Evolutionary conservation across 352 stramenopile species (phyloP), one percentile per base, ranked within the genome.

Genomic region (Pythium folliculosum): DNA sequence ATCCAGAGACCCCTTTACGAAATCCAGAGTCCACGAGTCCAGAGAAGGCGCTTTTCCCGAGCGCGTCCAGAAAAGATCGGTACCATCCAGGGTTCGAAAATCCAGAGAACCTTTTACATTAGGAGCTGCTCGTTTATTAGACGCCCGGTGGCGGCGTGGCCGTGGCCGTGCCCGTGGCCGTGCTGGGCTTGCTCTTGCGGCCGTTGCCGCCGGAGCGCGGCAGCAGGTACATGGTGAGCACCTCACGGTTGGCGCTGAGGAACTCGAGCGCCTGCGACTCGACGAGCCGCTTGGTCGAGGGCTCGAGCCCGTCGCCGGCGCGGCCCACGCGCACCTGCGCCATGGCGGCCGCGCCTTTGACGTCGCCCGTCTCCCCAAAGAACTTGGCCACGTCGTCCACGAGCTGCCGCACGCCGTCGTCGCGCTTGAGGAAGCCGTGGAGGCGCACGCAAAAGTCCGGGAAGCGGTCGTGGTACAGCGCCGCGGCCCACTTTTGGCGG

Each of bases 201-300:
- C n/a, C n/a, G 56, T 73, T 71, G 32, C 38, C 62, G 8, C 48
- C 51, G 17, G 40, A 56, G 37, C 80, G 79, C 8, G 86, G 84
- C 19, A 96, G 65, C 23, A 93, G 63, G 57, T 94, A 96, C 85
- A 94, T 94, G 58, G 79, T 80, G 54, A 95, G 76, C 16, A 95
- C 76, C 25, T 96, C 86, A 21, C 84, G 77, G 27, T 94, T 92
- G 27, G 66, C 72, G 57, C 82, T 81, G 22, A 95, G 72, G 53
- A 94, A 95, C 54, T 90, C 81, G 32, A 95, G 71, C 25, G 90
- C 63, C 45, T 92, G 83, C 45, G 80, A 86, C 73, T 96, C 85
- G 48, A 96, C 82, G 60, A 92, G 67, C 14, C 84, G 77, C 62
- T 90, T 89, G 1, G 85, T 93, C 1, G 81, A 90, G 16, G 84